Evolutionary conservation across 495 filamentous ascomycete genomes (phyloP).

Genomic region (Annulohypoxylon bovei): DNA sequence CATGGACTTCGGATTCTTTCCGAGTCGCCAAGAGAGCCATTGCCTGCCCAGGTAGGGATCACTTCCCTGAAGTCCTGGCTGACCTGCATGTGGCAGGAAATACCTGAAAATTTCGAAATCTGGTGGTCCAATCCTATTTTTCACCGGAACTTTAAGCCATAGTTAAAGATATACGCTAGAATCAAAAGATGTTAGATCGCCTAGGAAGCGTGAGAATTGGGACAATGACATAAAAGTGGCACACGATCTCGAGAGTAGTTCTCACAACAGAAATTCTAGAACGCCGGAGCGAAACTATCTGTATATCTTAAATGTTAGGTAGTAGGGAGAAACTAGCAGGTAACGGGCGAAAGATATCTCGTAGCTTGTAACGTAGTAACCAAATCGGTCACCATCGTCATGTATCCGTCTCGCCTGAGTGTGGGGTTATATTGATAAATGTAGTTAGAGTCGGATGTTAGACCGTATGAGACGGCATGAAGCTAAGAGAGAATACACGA

Average conservation of each 20-base stretch:
- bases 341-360: conserved; percentile 21
- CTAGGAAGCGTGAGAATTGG: neutral
- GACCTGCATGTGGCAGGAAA: neutral
- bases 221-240: neutral
- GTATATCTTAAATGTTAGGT: neutral
- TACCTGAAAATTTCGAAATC: too few species aligned
- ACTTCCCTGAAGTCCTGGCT: neutral
- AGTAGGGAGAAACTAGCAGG: neutral
- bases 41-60: neutral
- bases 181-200: neutral
- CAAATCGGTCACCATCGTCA: conserved; percentile 4
- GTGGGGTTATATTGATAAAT: conserved; percentile 24
- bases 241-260: neutral
- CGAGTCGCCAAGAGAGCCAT: neutral
- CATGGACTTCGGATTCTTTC: conserved; percentile 2
- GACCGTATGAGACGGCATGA: neutral
- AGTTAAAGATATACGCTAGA: neutral
- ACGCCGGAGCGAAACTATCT: neutral
- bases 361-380: conserved; percentile 31
- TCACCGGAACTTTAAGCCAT: neutral
- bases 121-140: neutral
- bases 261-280: neutral
- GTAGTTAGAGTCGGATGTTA: too few species aligned
- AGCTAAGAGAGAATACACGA: conserved; percentile 30
- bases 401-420: neutral